Evolutionary conservation across 192 early-diverging fungal genomes (phyloP).

Genomic region (Mortierella alpina): DNA sequence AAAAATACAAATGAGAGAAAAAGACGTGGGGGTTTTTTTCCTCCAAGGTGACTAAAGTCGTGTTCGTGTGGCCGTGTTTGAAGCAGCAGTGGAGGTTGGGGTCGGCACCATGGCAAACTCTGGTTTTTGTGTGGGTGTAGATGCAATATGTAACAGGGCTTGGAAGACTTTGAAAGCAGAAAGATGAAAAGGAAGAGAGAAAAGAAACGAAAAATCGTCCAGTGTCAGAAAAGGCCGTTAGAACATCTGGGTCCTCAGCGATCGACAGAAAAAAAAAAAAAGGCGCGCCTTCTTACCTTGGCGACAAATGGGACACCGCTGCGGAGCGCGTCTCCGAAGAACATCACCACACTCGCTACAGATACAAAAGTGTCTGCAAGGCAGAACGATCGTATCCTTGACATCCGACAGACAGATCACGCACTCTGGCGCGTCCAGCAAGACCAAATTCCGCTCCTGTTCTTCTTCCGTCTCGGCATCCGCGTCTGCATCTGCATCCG

Average conservation of each 20-base stretch:
- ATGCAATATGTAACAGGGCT: slow-evolving; percentile 45
- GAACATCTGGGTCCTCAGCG: no score
- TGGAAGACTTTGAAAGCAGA: slow-evolving; percentile 51
- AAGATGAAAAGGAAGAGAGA: no score
- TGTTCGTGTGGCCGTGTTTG: no score
- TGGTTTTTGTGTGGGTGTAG: slow-evolving; percentile 18
- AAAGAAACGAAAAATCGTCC: background rate
- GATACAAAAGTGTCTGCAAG: slow-evolving; percentile 86
- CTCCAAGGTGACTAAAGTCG: no score
- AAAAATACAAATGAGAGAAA: no score
- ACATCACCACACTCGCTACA: slow-evolving; percentile 81
- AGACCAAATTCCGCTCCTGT: slow-evolving; percentile 20
- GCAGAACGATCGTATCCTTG: slow-evolving; percentile 78
- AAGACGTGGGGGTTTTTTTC: no score
- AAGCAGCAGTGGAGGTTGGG: background rate
- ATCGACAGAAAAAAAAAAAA: background rate
- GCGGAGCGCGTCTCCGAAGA: slow-evolving; percentile 53
- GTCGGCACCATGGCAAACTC: slow-evolving; percentile 20
- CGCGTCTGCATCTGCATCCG: slow-evolving; percentile 9
- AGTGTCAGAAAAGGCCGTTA: no score
- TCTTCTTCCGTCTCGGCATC: slow-evolving; percentile 7
- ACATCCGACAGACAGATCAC: slow-evolving; percentile 82
- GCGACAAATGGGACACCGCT: slow-evolving; percentile 50
- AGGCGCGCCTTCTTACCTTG: slow-evolving; percentile 36
- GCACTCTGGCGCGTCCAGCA: slow-evolving; percentile 69